Percentiles rank a stretch among this genome's conserved stretches.
phyloP scores from a whole-genome alignment of 192 early-diverging fungal genomes.

The Phlyctochytrium planicorne region DNA sequence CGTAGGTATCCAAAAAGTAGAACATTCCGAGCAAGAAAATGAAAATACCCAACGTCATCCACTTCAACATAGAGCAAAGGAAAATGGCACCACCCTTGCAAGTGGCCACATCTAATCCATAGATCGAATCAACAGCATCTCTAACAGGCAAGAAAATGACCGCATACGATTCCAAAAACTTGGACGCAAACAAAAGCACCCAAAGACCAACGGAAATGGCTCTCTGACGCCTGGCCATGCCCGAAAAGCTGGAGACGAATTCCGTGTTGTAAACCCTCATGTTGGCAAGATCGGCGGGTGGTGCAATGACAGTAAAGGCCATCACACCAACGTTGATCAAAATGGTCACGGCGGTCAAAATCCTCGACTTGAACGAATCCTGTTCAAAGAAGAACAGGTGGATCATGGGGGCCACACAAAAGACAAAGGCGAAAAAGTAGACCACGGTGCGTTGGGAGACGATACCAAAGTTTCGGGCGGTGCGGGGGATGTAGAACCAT shows the following conservation, averaged over 20 bases:
- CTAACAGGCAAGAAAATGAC: background rate
- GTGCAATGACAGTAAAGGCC: background rate
- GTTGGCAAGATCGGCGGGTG: slow-evolving; percentile 3
- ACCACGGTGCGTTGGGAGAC: background rate
- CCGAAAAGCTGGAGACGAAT: slow-evolving; percentile 7
- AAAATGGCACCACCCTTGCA: background rate
- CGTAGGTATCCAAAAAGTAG: slow-evolving; percentile 67
- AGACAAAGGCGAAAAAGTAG: background rate
- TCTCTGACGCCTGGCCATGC: background rate
- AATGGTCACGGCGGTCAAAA: slow-evolving; percentile 9
- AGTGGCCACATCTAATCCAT: background rate
- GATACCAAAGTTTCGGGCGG: slow-evolving; percentile 5
- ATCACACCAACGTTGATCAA: slow-evolving; percentile 2
- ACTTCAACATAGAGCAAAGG: background rate
- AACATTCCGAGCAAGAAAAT: background rate
- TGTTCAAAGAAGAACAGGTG: slow-evolving; percentile 12
- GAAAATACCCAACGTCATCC: background rate
- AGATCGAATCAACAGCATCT: background rate
- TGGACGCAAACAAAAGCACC: background rate
- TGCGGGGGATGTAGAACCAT: slow-evolving; percentile 5
- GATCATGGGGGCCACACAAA: slow-evolving; percentile 7
- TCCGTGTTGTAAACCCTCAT: slow-evolving; percentile 9
- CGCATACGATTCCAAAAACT: background rate
- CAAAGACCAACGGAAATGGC: background rate
- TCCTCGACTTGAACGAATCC: slow-evolving; percentile 1